A percentile compares a stretch with the other conserved stretches of the same genome.
Conservation (phyloP, 169 alveolate genomes). For the Perkinsus olseni region DNA sequence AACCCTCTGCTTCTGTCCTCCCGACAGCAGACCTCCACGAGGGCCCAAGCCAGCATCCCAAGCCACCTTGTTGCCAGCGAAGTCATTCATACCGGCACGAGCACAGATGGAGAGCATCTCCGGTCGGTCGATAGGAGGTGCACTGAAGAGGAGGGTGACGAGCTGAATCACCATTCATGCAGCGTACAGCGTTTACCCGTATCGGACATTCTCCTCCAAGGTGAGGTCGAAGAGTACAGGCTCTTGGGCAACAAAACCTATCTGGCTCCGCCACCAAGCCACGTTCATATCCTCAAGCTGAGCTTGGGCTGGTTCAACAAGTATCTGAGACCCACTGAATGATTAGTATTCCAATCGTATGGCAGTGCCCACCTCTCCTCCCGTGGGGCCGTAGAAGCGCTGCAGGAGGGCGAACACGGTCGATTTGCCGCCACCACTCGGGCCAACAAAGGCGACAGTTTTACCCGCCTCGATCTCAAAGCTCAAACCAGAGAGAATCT, state of each 20-base stretch:
- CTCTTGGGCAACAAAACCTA: conserved; percentile 22
- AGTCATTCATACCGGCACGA: conserved; percentile 27
- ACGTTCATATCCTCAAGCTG: conserved; percentile 44
- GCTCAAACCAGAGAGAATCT: conserved; percentile 18
- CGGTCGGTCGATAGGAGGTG: background rate
- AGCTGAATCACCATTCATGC: background rate
- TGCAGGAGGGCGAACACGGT: conserved; percentile 65
- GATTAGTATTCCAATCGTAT: conserved; percentile 34
- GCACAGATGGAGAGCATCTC: conserved; percentile 23
- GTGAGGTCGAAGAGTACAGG: conserved; percentile 19
- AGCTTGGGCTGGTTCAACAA: conserved; percentile 8
- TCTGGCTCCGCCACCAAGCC: conserved; percentile 34
- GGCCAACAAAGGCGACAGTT: conserved; percentile 57
- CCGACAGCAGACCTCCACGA: conserved; percentile 46
- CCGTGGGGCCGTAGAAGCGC: conserved; percentile 37
- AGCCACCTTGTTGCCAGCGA: conserved; percentile 42
- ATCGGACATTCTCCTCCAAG: conserved; percentile 59
- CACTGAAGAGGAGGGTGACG: background rate
- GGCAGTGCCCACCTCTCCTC: conserved; percentile 27
- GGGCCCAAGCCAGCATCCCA: conserved; percentile 57
- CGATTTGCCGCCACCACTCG: conserved; percentile 70
- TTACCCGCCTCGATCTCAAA: conserved; percentile 61
- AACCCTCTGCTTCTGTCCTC: conserved; percentile 69
- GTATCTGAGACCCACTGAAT: background rate
- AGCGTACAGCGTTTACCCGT: conserved; percentile 34